These are phyloP conservation scores for Cystobasidium ongulense DNA, from an alignment of 768 basidiomycete genomes.

Conservation along the genomic window DNA sequence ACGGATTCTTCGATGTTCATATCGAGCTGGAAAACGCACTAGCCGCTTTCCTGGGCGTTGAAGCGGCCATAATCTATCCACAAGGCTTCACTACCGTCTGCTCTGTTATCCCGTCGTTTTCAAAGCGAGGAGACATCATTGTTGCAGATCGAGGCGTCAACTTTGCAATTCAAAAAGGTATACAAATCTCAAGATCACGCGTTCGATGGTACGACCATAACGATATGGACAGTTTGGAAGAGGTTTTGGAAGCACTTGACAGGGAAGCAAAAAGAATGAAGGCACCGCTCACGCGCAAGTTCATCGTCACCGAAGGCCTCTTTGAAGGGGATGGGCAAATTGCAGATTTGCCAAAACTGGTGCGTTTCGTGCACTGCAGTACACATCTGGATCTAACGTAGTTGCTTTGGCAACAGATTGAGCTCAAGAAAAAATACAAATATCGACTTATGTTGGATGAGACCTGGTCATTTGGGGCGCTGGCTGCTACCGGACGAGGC, in stretches of 20 bases:
- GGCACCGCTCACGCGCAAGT: constrained; percentile 72
- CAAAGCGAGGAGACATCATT: constrained; percentile 93
- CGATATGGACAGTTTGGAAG: constrained; percentile 80
- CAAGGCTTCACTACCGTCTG: constrained; percentile 86
- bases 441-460: constrained; percentile 92
- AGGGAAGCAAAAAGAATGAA: constrained; percentile 81
- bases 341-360: constrained; percentile 82
- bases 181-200: constrained; percentile 82
- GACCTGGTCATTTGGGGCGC: constrained; percentile 80
- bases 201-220: constrained; percentile 96
- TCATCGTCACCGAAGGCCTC: constrained; percentile 94
- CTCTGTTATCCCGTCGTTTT: constrained; percentile 93
- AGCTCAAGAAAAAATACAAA: constrained; percentile 90
- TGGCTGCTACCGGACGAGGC: constrained; percentile 88
- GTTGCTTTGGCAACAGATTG: constrained; percentile 55
- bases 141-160: constrained; percentile 96
- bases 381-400: not conserved
- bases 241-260: constrained; percentile 69
- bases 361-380: constrained; percentile 56
- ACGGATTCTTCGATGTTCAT: constrained; percentile 91
- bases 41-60: constrained; percentile 80
- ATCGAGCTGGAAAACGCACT: constrained; percentile 79
- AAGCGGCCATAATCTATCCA: constrained; percentile 82
- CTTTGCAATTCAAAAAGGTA: constrained; percentile 90
- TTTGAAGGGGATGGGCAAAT: constrained; percentile 91